Evolutionary conservation across 306 rosid species (phyloP).

Genomic region (Fragaria vesca): DNA sequence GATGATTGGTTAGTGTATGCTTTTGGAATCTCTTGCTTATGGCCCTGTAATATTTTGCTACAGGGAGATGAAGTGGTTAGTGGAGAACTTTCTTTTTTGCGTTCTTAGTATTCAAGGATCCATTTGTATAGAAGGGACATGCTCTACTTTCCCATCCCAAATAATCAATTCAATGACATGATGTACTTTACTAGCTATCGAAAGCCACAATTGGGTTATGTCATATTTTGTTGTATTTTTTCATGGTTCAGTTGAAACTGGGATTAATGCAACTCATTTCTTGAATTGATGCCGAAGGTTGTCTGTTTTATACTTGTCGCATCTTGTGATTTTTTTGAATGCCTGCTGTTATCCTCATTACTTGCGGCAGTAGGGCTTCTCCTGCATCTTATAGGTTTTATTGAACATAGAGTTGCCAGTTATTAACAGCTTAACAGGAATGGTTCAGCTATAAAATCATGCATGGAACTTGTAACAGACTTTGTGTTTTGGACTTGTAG

Average conservation of each 20-base stretch:
- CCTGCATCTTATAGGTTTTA: neutral
- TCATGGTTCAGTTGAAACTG: neutral
- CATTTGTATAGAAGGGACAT: slow-evolving; percentile 39
- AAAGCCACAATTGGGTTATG: slow-evolving; percentile 32
- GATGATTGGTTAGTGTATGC: slow-evolving; percentile 21
- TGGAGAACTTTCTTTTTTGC: slow-evolving; percentile 16
- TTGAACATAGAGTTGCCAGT: neutral
- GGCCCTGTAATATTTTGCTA: slow-evolving; percentile 34
- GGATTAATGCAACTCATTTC: neutral
- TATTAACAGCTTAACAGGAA: neutral
- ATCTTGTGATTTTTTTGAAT: neutral
- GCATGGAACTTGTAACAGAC: neutral
- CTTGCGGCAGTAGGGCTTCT: neutral
- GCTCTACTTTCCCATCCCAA: slow-evolving; percentile 22
- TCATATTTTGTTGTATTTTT: slow-evolving; percentile 10
- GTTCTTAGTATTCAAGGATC: slow-evolving; percentile 5
- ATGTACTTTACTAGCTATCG: slow-evolving; percentile 26
- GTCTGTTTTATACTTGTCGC: neutral
- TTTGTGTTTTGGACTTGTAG: neutral
- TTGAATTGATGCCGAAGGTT: neutral
- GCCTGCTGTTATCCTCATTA: too few species aligned
- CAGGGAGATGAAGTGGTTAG: slow-evolving; percentile 33
- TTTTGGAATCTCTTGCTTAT: slow-evolving; percentile 17
- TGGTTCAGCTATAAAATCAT: neutral
- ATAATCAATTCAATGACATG: slow-evolving; percentile 34